phyloP scores from a whole-genome alignment of 148 eudicot species.

The Dianthus caryophyllus region DNA sequence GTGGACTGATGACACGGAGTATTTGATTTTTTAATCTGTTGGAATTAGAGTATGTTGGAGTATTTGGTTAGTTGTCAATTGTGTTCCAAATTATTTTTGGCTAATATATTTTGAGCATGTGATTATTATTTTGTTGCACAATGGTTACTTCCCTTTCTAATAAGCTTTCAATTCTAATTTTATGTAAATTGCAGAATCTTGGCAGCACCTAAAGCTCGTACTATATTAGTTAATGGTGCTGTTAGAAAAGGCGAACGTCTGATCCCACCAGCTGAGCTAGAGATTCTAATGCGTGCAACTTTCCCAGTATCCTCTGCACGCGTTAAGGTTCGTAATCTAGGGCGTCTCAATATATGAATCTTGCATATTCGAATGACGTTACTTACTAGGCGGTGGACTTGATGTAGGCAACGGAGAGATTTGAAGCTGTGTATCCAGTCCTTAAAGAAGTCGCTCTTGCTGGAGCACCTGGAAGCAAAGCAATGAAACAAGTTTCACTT shows the following conservation, averaged over 20 bases:
- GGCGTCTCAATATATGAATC: background rate
- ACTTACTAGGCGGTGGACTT: background rate
- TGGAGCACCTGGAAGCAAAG: constrained; percentile 76
- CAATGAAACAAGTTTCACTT: constrained; percentile 70
- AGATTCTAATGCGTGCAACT: constrained; percentile 52
- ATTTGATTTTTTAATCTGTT: too few species aligned
- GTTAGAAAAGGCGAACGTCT: constrained; percentile 76
- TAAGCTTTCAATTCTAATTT: background rate
- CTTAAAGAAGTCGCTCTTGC: constrained; percentile 84
- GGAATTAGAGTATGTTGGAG: too few species aligned
- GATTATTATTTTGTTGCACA: too few species aligned
- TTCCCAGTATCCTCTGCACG: constrained; percentile 67
- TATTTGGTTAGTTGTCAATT: too few species aligned
- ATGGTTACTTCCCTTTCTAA: background rate
- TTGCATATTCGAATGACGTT: background rate
- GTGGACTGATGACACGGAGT: too few species aligned
- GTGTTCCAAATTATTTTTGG: too few species aligned
- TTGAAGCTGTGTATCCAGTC: constrained; percentile 68
- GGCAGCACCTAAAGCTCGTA: constrained; percentile 68
- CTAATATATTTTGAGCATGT: too few species aligned
- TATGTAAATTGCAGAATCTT: constrained; percentile 45
- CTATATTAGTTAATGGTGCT: constrained; percentile 64
- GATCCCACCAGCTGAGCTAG: constrained; percentile 61
- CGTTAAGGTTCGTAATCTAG: constrained; percentile 46
- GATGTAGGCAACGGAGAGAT: constrained; percentile 80